phyloP scores from a whole-genome alignment of 2,329 filamentous ascomycete genomes.

The Claviceps africana region DNA sequence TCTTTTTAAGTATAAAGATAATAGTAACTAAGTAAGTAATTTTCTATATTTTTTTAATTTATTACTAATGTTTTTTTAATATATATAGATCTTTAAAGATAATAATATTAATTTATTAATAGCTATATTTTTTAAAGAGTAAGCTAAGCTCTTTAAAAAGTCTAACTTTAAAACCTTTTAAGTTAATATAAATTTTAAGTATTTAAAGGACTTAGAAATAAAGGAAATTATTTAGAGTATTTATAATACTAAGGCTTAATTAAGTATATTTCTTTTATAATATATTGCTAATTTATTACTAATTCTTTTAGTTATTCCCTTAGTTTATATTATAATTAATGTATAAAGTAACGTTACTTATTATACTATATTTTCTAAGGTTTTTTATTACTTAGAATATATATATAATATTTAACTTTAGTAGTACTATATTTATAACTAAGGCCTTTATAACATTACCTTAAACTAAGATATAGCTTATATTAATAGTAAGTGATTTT shows the following conservation, averaged over 20 bases:
- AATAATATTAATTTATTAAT: background rate
- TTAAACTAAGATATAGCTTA: background rate
- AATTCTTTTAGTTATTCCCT: background rate
- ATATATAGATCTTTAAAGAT: background rate
- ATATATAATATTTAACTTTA: background rate
- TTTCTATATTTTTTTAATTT: background rate
- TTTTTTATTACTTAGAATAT: background rate
- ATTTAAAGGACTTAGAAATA: background rate
- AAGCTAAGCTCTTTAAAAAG: background rate
- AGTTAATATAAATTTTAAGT: background rate
- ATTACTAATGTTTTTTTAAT: background rate
- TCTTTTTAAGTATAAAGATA: background rate
- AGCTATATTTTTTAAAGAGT: background rate
- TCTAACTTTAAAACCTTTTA: background rate
- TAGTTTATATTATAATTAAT: background rate
- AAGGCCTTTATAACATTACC: background rate
- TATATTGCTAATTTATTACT: background rate
- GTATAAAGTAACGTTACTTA: background rate
- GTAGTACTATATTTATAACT: background rate
- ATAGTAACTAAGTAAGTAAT: background rate
- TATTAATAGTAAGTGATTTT: background rate
- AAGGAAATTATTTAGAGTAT: background rate
- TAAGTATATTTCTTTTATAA: background rate
- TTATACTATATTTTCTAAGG: background rate
- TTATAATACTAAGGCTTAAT: background rate